Base-by-base conservation (phyloP, 2,329 filamentous ascomycete species). In the Aspergillus brasiliensis region DNA sequence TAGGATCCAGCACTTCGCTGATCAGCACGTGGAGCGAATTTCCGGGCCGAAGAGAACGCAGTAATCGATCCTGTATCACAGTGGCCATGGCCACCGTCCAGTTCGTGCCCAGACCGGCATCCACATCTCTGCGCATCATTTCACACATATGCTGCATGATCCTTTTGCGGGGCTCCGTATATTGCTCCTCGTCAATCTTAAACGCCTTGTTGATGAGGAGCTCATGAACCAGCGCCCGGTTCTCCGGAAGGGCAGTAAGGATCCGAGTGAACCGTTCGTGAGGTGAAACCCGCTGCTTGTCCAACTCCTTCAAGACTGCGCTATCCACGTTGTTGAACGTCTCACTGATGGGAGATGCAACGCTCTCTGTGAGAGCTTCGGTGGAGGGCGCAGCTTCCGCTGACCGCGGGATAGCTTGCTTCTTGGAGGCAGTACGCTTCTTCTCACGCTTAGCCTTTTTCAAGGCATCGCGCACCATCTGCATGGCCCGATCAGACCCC, bases 61-160 rank as follows among this genome's bases (percentile, higher is more conserved):
- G 71, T 23, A 89, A 76, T 66, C 87, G 87, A 53, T 83, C 82
- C 51, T 85, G 81, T 47, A 89, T 84, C 62, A 88, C 85, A 48
- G 87, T 84, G n/a, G 86, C 86, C 79, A 88, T 87, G n/a, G 85
- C 84, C 21, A 86, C 80, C 15, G 84, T 88, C 86, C 86, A 89
- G 17, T 80, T 73, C 3, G 82, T 80, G 17, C 83, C 83, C 55
- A 83, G 77, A 17, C 83, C 84, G 27, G 81, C 77, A 63, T 83
- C 82, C 51, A 86, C 84, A 57, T 83, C 85, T 58, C 70, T 77
- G 61, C 82, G 82, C 85, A 87, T 87, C 65, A 79, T 81, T 52
- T 82, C 81, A 67, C 84, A 88, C 64, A 87, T 81, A 64, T 81
- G 80, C 53, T 84, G 79, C 73, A 88, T 87, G 47, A 88, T 75